phyloP scores from a whole-genome alignment of 2,329 filamentous ascomycete species.

The Purpureocillium takamizusanense region DNA sequence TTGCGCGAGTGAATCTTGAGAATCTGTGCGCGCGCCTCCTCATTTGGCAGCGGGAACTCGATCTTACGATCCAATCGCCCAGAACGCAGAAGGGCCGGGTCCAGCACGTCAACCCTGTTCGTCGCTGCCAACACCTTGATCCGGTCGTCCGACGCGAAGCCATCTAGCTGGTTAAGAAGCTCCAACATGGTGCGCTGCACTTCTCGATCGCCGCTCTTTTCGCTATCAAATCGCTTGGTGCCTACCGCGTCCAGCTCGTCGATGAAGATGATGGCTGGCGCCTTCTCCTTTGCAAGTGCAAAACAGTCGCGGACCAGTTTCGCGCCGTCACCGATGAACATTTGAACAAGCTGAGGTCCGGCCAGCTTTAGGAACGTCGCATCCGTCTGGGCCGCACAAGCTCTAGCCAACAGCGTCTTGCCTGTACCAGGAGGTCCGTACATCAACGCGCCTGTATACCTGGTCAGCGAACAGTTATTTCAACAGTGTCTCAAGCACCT shows the following conservation, averaged over 20 bases:
- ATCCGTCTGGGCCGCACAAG: conserved; percentile 94
- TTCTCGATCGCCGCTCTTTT: conserved; percentile 95
- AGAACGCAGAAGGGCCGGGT: conserved; percentile 83
- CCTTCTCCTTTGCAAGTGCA: conserved; percentile 95
- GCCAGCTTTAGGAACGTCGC: conserved; percentile 98
- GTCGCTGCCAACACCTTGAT: conserved; percentile 95
- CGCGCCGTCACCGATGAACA: conserved; percentile 98
- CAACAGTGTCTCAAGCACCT: no score
- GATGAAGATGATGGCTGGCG: conserved; percentile 98
- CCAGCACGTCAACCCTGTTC: conserved; percentile 88
- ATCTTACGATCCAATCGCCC: conserved; percentile 94
- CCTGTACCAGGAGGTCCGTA: conserved; percentile 89
- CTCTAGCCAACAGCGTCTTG: conserved; percentile 86
- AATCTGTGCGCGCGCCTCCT: conserved; percentile 95
- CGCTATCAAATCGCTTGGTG: conserved; percentile 96
- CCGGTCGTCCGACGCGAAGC: conserved; percentile 91
- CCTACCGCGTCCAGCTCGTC: conserved; percentile 98
- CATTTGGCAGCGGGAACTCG: conserved; percentile 95
- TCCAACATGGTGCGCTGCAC: conserved; percentile 99
- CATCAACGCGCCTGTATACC: conserved; percentile 75
- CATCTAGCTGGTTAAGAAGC: conserved; percentile 94
- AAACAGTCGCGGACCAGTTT: conserved; percentile 98
- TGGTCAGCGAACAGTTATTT: not conserved
- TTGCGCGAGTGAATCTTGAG: conserved; percentile 95
- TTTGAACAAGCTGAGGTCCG: conserved; percentile 94